Conservation (phyloP, 148 eudicot species). For the Silene uniflora region DNA sequence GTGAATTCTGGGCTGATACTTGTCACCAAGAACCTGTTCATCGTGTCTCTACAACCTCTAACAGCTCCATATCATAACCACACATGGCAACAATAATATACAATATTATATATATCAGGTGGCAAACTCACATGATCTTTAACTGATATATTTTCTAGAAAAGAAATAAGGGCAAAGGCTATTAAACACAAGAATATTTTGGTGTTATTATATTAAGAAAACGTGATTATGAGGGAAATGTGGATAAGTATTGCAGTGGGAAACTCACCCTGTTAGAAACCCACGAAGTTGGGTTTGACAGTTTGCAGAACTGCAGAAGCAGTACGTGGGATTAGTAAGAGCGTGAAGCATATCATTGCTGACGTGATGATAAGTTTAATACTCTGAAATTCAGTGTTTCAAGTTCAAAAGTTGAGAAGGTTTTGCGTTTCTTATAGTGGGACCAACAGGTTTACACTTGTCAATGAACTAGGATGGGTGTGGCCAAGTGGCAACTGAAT, state of each 20-base stretch:
- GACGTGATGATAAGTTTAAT: conserved; percentile 8
- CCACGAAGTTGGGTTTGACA: conserved; percentile 21
- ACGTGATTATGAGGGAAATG: conserved; percentile 12
- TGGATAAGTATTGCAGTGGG: conserved; percentile 32
- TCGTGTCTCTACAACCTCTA: conserved; percentile 32
- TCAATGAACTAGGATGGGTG: not conserved
- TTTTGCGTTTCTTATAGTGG: not conserved
- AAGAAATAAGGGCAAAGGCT: too few species aligned
- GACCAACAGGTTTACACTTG: conserved; percentile 17
- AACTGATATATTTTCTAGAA: not conserved
- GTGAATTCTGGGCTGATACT: conserved; percentile 33
- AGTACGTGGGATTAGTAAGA: conserved; percentile 16
- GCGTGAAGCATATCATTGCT: conserved; percentile 16
- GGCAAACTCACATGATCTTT: conserved; percentile 20
- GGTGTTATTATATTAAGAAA: not conserved
- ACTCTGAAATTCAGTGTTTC: conserved; percentile 12
- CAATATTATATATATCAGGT: not conserved
- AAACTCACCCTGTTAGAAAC: conserved; percentile 7
- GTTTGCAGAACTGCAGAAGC: conserved; percentile 21
- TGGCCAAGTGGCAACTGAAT: conserved; percentile 12
- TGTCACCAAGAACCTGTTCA: conserved; percentile 40
- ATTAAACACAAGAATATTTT: not conserved
- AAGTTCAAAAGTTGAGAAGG: conserved; percentile 1
- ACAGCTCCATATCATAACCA: conserved; percentile 23
- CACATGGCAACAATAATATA: conserved; percentile 30